Conservation (phyloP, 441 rosid genomes). For the Melastoma candidum region DNA sequence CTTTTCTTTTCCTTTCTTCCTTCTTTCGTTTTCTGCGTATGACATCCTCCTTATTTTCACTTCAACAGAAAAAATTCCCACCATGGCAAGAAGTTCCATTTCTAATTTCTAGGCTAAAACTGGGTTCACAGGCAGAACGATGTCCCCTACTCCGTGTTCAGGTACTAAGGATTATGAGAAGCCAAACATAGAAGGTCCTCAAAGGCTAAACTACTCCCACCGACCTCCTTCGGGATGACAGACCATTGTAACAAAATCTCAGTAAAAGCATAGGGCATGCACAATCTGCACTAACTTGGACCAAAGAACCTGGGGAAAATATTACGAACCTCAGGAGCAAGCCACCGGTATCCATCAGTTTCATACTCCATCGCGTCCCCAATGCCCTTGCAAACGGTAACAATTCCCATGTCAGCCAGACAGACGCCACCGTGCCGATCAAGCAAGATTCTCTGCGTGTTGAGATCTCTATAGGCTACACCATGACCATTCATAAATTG, state of each 20-base stretch:
- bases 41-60: no score
- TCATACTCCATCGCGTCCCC: conserved; percentile 87
- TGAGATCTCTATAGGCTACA: conserved; percentile 71
- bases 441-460: conserved; percentile 60
- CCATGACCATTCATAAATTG: conserved; percentile 82
- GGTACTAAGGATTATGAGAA: no score
- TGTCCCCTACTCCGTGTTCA: no score
- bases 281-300: neutral
- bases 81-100: no score
- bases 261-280: neutral
- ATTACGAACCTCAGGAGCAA: conserved; percentile 85
- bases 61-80: no score
- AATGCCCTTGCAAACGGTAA: conserved; percentile 74
- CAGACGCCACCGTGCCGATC: conserved; percentile 85
- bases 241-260: neutral
- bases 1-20: no score
- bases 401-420: conserved; percentile 81
- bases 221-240: conserved; percentile 1
- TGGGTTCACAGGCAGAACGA: no score
- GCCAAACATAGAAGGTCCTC: no score
- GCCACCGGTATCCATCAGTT: conserved; percentile 96
- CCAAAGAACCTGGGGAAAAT: conserved; percentile 11
- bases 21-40: no score
- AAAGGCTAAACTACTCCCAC: neutral
- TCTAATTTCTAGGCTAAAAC: no score